Conservation (phyloP, 1,284 basidiomycete species). For the Cutaneotrichosporon mucoides region DNA sequence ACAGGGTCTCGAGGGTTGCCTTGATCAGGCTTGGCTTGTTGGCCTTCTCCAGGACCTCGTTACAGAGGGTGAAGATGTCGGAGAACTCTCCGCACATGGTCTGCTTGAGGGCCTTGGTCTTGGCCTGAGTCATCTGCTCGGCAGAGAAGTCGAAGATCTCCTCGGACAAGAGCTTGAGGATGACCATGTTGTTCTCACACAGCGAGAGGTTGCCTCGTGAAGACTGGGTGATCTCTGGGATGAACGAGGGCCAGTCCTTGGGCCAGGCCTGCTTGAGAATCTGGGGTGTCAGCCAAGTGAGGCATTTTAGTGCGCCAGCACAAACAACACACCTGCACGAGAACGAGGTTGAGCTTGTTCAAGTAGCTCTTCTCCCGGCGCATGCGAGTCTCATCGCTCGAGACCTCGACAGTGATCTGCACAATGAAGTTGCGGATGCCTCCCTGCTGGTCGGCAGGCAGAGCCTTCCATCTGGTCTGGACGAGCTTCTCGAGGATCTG, state of each 20-base stretch:
- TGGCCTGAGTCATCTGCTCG: conserved; percentile 97
- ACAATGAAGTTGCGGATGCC: conserved; percentile 98
- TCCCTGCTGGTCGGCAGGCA: conserved; percentile 89
- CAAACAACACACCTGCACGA: conserved; percentile 78
- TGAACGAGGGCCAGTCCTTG: conserved; percentile 98
- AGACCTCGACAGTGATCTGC: conserved; percentile 84
- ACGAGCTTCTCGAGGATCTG: conserved; percentile 95
- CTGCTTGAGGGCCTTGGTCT: conserved; percentile 96
- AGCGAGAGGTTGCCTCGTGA: conserved; percentile 93
- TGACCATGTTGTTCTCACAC: conserved; percentile 99
- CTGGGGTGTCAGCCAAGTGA: conserved; percentile 53
- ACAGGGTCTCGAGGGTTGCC: conserved; percentile 90
- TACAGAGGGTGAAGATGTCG: conserved; percentile 92
- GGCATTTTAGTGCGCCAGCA: background rate
- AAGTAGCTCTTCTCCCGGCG: conserved; percentile 92
- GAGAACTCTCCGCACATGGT: conserved; percentile 97
- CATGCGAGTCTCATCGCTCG: conserved; percentile 80
- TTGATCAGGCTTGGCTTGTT: conserved; percentile 93
- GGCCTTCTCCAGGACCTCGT: conserved; percentile 96
- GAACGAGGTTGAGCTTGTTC: conserved; percentile 94
- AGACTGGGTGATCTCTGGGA: conserved; percentile 94
- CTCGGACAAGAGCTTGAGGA: conserved; percentile 93
- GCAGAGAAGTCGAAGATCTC: conserved; percentile 99
- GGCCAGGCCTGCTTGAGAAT: conserved; percentile 99
- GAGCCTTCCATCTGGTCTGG: conserved; percentile 88